A percentile compares a stretch with the other conserved stretches of the same genome.
phyloP scores from a whole-genome alignment of 768 basidiomycete genomes.

The Rhodosporidiobolus sp. region DNA sequence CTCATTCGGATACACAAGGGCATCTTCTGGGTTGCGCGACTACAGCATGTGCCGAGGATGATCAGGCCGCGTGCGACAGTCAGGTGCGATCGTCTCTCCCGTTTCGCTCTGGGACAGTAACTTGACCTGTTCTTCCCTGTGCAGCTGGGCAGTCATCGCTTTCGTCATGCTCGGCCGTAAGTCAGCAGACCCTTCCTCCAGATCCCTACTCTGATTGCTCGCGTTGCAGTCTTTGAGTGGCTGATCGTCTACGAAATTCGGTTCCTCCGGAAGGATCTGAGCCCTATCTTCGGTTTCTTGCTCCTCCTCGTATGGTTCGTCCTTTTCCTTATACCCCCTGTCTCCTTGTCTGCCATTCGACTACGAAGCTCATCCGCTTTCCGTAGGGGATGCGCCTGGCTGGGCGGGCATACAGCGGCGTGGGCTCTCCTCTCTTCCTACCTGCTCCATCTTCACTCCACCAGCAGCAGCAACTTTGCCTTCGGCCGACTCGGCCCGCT shows the following conservation, averaged over 20 bases:
- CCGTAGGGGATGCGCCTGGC: conserved; percentile 9
- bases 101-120: too few species aligned
- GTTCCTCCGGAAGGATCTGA: not conserved
- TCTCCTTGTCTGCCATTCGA: too few species aligned
- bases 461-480: not conserved
- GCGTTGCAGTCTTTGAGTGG: conserved; percentile 3
- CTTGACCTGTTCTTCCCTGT: too few species aligned
- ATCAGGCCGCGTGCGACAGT: conserved; percentile 4
- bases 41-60: conserved; percentile 4
- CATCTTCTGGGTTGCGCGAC: conserved; percentile 11
- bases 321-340: too few species aligned
- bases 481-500: not conserved
- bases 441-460: conserved; percentile 10
- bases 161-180: conserved; percentile 13
- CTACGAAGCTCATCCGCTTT: too few species aligned
- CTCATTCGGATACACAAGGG: not conserved
- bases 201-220: too few species aligned
- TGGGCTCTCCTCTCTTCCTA: conserved; percentile 10
- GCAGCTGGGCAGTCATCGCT: conserved; percentile 3
- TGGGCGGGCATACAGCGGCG: conserved; percentile 3
- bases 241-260: not conserved
- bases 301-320: conserved; percentile 15
- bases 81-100: too few species aligned
- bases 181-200: not conserved
- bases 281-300: not conserved